Conservation (phyloP, 1,284 basidiomycete genomes). For the Chiua sp. region DNA sequence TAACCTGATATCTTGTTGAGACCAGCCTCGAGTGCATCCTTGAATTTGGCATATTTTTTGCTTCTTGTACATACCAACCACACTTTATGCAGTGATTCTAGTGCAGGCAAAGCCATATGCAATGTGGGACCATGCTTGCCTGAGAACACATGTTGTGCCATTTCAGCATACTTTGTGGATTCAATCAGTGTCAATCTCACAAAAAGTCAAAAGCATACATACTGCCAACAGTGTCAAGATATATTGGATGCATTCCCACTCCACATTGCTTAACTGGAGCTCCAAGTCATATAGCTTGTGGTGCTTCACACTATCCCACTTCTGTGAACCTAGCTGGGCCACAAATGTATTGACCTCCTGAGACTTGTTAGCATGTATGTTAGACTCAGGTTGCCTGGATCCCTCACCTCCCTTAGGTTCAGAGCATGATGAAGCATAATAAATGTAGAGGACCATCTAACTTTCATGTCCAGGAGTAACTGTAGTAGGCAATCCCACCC, state of each 20-base stretch:
- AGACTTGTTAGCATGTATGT: neutral
- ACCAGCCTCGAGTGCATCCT: no score
- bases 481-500: neutral
- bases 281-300: neutral
- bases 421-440: neutral
- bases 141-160: neutral
- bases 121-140: neutral
- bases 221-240: neutral
- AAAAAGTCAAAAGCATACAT: neutral
- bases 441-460: neutral
- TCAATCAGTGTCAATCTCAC: neutral
- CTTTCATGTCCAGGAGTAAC: constrained; percentile 2
- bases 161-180: neutral
- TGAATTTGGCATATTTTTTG: no score
- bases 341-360: neutral
- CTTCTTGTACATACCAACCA: neutral
- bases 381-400: neutral
- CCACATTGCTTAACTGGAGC: neutral
- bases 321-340: neutral
- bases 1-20: no score
- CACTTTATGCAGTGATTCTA: neutral
- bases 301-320: neutral
- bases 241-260: neutral
- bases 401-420: neutral
- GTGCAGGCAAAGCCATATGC: neutral